Conservation (phyloP, 1,139 yeast species). For the Tardiomyces depauwii region DNA sequence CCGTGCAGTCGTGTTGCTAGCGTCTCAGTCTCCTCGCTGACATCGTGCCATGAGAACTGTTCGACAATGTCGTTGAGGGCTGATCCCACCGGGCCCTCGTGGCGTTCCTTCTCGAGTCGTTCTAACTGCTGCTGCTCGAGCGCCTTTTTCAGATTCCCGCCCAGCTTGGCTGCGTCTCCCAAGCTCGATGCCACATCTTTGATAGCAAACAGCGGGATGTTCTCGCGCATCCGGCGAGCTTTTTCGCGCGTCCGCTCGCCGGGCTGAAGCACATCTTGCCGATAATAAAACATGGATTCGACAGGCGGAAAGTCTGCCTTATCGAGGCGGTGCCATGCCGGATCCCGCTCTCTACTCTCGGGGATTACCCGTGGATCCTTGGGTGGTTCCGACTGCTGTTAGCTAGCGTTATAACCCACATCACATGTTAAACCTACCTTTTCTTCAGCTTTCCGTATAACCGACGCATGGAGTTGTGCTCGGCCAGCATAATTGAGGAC, state of each 20-base stretch:
- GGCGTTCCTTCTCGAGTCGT: background rate
- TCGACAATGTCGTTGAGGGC: background rate
- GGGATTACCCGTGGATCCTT: background rate
- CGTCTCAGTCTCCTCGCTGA: background rate
- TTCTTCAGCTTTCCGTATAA: too few species aligned
- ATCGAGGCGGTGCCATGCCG: background rate
- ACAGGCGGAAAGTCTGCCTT: background rate
- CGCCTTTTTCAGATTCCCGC: background rate
- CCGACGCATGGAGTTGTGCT: too few species aligned
- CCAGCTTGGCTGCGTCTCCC: background rate
- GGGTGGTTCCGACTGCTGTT: background rate
- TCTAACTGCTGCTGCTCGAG: background rate
- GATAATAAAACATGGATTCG: background rate
- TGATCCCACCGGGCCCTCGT: background rate
- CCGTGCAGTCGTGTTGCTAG: slow-evolving; percentile 11
- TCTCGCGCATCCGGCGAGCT: background rate
- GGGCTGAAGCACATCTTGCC: background rate
- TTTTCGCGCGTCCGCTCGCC: background rate
- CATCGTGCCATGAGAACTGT: background rate
- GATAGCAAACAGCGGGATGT: background rate
- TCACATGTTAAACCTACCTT: too few species aligned
- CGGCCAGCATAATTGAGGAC: too few species aligned
- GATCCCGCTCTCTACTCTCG: background rate
- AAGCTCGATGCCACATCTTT: background rate
- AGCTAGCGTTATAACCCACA: too few species aligned